A percentile compares a stretch with the other conserved stretches of the same genome.
phyloP scores from a whole-genome alignment of 2,329 filamentous ascomycete genomes.

The Diplodia mutila region DNA sequence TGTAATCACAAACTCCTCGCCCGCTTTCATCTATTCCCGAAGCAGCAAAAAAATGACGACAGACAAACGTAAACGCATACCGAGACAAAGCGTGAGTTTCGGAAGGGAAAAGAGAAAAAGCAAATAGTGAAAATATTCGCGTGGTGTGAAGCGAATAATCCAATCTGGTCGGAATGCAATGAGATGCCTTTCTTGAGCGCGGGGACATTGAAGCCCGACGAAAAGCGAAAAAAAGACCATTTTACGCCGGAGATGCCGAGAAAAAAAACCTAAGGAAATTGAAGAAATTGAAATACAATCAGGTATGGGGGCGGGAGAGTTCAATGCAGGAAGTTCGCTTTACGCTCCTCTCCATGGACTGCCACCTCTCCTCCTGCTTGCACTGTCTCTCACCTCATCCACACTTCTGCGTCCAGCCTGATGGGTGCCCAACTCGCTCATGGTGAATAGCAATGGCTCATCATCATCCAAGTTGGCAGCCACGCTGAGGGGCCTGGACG shows the following conservation, averaged over 20 bases:
- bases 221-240: background rate
- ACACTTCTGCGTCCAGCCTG: conserved; percentile 41
- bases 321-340: background rate
- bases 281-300: conserved; percentile 2
- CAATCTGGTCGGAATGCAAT: conserved; percentile 13
- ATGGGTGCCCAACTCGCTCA: conserved; percentile 67
- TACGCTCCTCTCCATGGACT: conserved; percentile 23
- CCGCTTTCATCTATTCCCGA: conserved; percentile 11
- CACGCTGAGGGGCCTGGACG: conserved; percentile 39
- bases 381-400: conserved; percentile 41
- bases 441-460: conserved; percentile 72
- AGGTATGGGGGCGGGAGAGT: background rate
- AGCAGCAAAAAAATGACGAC: background rate
- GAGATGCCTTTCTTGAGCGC: background rate
- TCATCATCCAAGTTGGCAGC: conserved; percentile 58
- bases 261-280: background rate
- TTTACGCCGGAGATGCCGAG: conserved; percentile 7
- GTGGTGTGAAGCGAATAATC: background rate
- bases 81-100: background rate
- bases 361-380: conserved; percentile 13
- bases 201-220: background rate
- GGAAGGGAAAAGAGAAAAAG: background rate
- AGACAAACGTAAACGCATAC: background rate
- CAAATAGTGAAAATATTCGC: background rate
- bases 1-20: background rate